Percentiles rank a stretch among this genome's conserved stretches.
These are phyloP conservation scores for Barnettozyma hawaiiensis DNA, from an alignment of 1,139 yeast species.

Conservation along the genomic window DNA sequence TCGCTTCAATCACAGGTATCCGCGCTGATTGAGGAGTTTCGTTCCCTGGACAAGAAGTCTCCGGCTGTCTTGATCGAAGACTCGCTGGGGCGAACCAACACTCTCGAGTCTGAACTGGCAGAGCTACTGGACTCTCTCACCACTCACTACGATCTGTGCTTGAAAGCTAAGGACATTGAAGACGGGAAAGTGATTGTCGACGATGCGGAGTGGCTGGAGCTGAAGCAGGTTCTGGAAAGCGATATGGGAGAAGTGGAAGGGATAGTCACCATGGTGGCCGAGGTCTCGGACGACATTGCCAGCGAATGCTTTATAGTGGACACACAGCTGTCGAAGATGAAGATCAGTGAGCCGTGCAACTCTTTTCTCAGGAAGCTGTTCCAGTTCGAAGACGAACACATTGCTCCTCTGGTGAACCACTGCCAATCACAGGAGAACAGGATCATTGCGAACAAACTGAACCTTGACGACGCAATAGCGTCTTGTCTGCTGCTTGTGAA, in stretches of 20 bases:
- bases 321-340: conserved; percentile 2
- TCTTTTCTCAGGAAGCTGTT: conserved; percentile 1
- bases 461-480: conserved; percentile 12
- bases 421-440: neutral
- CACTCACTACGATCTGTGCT: conserved; percentile 77
- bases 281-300: conserved; percentile 28
- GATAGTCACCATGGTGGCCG: conserved; percentile 31
- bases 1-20: neutral
- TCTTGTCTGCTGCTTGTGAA: conserved; percentile 26
- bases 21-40: neutral
- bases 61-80: conserved; percentile 6
- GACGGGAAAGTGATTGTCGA: conserved; percentile 21
- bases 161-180: conserved; percentile 33
- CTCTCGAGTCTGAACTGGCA: conserved; percentile 67
- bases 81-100: conserved; percentile 36
- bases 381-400: neutral
- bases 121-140: conserved; percentile 65
- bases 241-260: conserved; percentile 36
- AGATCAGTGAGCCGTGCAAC: neutral
- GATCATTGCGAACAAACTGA: neutral
- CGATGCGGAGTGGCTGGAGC: conserved; percentile 28
- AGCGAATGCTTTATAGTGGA: conserved; percentile 28
- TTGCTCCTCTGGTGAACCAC: conserved; percentile 1
- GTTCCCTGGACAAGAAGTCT: conserved; percentile 4
- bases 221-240: conserved; percentile 35